These are phyloP conservation scores for Aquanectria penicillioides DNA, from an alignment of 2,329 filamentous ascomycete genomes.

Conservation along the genomic window DNA sequence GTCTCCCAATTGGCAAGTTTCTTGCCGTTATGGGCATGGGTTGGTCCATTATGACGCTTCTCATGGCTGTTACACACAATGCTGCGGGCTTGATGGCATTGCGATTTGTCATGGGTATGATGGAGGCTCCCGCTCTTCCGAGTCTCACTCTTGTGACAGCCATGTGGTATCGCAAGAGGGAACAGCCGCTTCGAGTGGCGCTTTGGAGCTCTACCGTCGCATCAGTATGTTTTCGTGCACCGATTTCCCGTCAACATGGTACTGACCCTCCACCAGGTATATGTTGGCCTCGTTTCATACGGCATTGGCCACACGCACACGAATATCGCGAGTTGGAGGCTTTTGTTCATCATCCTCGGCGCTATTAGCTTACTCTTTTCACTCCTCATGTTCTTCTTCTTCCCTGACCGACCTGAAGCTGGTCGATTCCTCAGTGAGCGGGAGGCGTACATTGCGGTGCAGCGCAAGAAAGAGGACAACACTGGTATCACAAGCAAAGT, in stretches of 20 bases:
- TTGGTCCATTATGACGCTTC: conserved; percentile 31
- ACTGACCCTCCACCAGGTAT: not conserved
- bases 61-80: conserved; percentile 50
- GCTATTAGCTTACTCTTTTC: conserved; percentile 35
- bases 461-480: conserved; percentile 45
- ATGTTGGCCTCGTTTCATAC: conserved; percentile 43
- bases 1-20: not conserved
- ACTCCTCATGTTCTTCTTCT: conserved; percentile 28
- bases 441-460: conserved; percentile 46
- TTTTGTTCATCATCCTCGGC: conserved; percentile 38
- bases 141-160: conserved; percentile 3
- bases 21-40: not conserved
- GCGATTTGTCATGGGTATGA: conserved; percentile 39
- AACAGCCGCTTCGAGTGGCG: conserved; percentile 23
- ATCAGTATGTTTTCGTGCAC: not conserved
- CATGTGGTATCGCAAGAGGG: conserved; percentile 17
- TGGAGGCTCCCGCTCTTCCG: conserved; percentile 29
- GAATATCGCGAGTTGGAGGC: conserved; percentile 43
- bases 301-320: conserved; percentile 42
- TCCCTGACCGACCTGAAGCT: conserved; percentile 38
- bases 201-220: conserved; percentile 14
- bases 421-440: conserved; percentile 40
- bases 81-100: conserved; percentile 38
- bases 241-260: not conserved
- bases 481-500: conserved; percentile 47